Base-by-base conservation (phyloP, 2,329 filamentous ascomycete genomes). In the Fusarium lyarnte region DNA sequence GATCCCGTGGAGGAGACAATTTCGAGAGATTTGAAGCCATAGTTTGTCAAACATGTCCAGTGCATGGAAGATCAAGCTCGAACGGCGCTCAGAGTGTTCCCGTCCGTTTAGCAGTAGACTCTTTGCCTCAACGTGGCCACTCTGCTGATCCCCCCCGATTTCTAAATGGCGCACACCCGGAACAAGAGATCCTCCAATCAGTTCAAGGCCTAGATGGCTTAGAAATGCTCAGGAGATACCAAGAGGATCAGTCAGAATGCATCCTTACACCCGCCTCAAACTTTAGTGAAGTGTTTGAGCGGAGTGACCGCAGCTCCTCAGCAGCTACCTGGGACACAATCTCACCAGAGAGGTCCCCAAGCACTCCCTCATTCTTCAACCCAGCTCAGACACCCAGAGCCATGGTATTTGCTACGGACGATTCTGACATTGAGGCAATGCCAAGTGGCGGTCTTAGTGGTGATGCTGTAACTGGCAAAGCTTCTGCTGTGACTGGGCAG, bases 141-240 rank as follows among this genome's bases (percentile, higher is more conserved):
- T 63, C 42, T 47, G 52, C 43, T 36, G 60, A 39, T 21, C 43
- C 27, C n/a, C 35, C 33, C 16, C 43, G 36, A 31, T 19, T 36
- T 31, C 6, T n/a, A 29, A 81, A 45, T 80, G 80, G 1, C 79
- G 79, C 11, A 80, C 80, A 41, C 73, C 78, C 16, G 82, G 81
- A 39, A 17, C 52, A 63, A n/a, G 60, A 58, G 31, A 47, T 46
- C 17, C 41, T 47, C 21, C 58, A 62, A 27, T 41, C 58, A 27
- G 21, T 25, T 23, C 52, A 51, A 43, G 42, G 43, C 16, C 36
- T 51, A 6, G 52, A 55, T 12, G 61, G 49, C 19, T 33, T 58
- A 23, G 61, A 59, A 14, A 43, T 51, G 38, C 25, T 64, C 21
- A 61, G 49, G 23, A 23, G 47, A 45, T 52, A 39, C 19, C 63